Conservation (phyloP, 2,329 filamentous ascomycete genomes). For the Alternaria sp. region DNA sequence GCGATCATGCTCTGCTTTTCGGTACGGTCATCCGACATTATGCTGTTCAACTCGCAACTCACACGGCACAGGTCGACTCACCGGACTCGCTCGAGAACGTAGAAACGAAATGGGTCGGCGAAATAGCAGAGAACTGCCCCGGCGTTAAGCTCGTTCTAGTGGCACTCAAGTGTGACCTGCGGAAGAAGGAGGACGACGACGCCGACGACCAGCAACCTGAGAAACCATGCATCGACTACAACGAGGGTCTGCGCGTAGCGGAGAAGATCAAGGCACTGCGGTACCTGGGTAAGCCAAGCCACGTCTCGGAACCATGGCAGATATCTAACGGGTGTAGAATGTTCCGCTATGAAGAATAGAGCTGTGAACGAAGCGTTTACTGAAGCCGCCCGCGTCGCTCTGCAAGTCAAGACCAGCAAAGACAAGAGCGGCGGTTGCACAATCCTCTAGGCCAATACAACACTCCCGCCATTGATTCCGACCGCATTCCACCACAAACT, state of each 20-base stretch:
- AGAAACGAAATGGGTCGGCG: constrained; percentile 96
- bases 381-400: constrained; percentile 91
- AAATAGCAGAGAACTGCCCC: constrained; percentile 97
- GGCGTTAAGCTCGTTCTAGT: constrained; percentile 94
- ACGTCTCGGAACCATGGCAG: background rate
- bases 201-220: constrained; percentile 55
- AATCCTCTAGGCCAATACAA: constrained; percentile 31
- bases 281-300: constrained; percentile 71
- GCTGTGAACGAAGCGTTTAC: constrained; percentile 99
- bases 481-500: constrained; percentile 10
- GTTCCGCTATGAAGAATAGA: constrained; percentile 96
- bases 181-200: constrained; percentile 72
- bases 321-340: constrained; percentile 65
- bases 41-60: background rate
- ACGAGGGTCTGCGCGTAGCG: constrained; percentile 88
- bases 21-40: constrained; percentile 23
- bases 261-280: constrained; percentile 89
- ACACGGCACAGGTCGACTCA: constrained; percentile 72
- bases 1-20: constrained; percentile 99
- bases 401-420: constrained; percentile 63
- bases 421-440: constrained; percentile 54
- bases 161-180: constrained; percentile 93
- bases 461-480: background rate
- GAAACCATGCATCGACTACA: constrained; percentile 81
- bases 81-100: constrained; percentile 98